Conservation (phyloP, 768 basidiomycete genomes). For the Rhizopogon vesiculosus region DNA sequence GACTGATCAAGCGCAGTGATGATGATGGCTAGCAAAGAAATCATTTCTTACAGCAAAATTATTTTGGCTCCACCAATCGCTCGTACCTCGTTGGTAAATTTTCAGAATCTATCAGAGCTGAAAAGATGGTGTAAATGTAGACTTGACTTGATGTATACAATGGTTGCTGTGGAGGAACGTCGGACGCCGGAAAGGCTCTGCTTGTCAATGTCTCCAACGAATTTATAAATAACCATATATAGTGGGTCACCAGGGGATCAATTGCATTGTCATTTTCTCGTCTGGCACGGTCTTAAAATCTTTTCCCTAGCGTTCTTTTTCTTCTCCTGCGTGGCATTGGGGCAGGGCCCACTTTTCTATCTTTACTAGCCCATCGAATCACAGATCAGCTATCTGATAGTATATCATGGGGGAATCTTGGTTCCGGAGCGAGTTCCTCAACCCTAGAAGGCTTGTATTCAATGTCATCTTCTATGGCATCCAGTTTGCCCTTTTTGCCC, state of each 20-base stretch:
- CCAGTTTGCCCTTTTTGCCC: slow-evolving; percentile 69
- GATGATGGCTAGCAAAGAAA: neutral
- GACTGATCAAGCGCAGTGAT: neutral
- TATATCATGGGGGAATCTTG: slow-evolving; percentile 61
- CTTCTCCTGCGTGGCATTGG: neutral
- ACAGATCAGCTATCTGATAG: neutral
- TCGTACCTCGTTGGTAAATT: neutral
- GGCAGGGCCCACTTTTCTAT: slow-evolving; percentile 2
- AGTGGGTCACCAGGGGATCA: neutral
- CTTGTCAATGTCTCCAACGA: too few relatives aligned
- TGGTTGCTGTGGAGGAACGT: slow-evolving; percentile 5
- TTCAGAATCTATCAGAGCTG: neutral
- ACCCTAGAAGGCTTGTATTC: slow-evolving; percentile 60
- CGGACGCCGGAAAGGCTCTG: neutral
- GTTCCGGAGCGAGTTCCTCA: slow-evolving; percentile 69
- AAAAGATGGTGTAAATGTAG: neutral
- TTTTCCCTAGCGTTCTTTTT: neutral
- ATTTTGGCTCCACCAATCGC: neutral
- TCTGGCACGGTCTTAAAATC: neutral
- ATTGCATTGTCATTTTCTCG: neutral
- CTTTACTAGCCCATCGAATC: neutral
- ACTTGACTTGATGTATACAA: neutral
- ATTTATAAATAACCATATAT: too few relatives aligned
- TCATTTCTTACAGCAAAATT: neutral
- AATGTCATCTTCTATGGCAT: slow-evolving; percentile 77